phyloP scores from a whole-genome alignment of 371 early-diverging fungal species.

The Sporodiniella umbellata region DNA sequence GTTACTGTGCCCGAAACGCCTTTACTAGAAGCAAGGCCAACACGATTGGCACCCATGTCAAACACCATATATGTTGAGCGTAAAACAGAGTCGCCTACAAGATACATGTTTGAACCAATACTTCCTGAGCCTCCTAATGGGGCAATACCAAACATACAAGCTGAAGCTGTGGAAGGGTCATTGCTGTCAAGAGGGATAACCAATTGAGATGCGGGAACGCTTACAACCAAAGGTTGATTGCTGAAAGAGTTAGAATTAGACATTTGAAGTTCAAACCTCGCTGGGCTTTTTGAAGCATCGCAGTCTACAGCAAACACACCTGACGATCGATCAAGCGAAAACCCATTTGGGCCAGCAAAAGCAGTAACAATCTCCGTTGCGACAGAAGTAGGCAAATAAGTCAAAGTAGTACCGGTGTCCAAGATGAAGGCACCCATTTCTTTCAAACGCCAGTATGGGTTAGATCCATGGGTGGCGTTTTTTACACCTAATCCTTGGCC shows the following conservation, averaged over 20 bases:
- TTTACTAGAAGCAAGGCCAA: conserved; percentile 40
- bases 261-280: conserved; percentile 7
- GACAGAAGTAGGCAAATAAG: conserved; percentile 28
- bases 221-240: conserved; percentile 16
- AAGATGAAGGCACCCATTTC: conserved; percentile 28
- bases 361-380: conserved; percentile 26
- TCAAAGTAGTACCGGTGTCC: conserved; percentile 45
- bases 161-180: conserved; percentile 16
- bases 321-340: conserved; percentile 22
- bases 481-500: conserved; percentile 28
- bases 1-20: conserved; percentile 30
- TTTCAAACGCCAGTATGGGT: conserved; percentile 1
- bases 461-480: conserved; percentile 6
- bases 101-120: conserved; percentile 15
- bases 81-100: conserved; percentile 42
- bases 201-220: conserved; percentile 30
- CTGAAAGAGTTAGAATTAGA: conserved; percentile 6
- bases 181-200: conserved; percentile 34
- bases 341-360: conserved; percentile 21
- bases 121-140: conserved; percentile 16
- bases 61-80: conserved; percentile 43
- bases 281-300: conserved; percentile 9
- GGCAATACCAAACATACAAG: conserved; percentile 48
- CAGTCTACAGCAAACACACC: conserved; percentile 36
- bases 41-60: conserved; percentile 37